These are phyloP conservation scores for Dorcoceras hygrometricum DNA, from an alignment of 257 asterid species.

Conservation along the genomic window DNA sequence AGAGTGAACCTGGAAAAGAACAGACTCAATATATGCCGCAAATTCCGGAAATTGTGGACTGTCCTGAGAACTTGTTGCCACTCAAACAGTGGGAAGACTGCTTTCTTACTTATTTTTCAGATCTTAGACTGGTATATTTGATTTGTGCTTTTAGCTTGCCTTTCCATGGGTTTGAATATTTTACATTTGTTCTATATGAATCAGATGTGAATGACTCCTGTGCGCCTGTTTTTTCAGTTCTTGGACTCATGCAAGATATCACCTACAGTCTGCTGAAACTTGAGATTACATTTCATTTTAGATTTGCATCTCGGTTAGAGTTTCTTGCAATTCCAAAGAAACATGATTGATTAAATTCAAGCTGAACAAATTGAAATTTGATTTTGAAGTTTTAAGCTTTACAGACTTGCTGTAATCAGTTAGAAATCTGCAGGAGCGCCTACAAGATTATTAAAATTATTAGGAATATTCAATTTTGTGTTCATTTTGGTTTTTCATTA, in stretches of 20 bases:
- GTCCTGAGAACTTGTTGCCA: constrained; percentile 73
- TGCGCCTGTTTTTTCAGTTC: constrained; percentile 2
- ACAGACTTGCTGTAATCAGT: not conserved
- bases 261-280: constrained; percentile 12
- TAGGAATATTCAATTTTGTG: no score
- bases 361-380: not conserved
- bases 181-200: constrained; percentile 4
- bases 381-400: not conserved
- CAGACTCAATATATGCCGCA: constrained; percentile 87
- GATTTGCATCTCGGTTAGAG: not conserved
- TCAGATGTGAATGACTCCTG: not conserved
- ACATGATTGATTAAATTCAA: not conserved
- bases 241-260: not conserved
- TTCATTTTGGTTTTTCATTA: not conserved
- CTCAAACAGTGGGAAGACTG: constrained; percentile 91
- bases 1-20: constrained; percentile 43
- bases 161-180: not conserved
- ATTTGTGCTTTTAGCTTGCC: constrained; percentile 11
- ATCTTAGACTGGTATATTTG: constrained; percentile 66
- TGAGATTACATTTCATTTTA: not conserved
- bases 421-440: not conserved
- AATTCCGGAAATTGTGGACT: constrained; percentile 77
- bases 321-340: not conserved
- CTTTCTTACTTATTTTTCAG: constrained; percentile 78
- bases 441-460: not conserved